Conservation (phyloP, 2,329 filamentous ascomycete genomes). For the Penicillium italicum region DNA sequence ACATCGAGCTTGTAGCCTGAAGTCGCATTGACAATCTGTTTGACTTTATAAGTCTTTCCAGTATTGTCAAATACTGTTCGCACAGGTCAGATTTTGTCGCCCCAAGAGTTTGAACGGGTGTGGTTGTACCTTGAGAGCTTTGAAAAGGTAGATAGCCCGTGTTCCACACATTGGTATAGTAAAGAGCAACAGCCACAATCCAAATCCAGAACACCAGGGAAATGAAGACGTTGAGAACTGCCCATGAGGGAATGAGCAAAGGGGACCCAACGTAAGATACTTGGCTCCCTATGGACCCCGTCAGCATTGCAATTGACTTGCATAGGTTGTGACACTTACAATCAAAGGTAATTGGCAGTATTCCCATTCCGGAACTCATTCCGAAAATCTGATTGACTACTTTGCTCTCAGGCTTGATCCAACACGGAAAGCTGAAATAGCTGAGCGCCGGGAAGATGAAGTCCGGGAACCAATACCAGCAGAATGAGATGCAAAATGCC, state of each 20-base stretch:
- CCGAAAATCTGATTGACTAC: constrained; percentile 32
- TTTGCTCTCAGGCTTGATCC: constrained; percentile 28
- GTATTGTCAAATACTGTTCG: constrained; percentile 63
- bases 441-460: constrained; percentile 32
- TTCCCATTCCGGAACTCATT: constrained; percentile 28
- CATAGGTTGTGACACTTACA: constrained; percentile 23
- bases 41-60: constrained; percentile 59
- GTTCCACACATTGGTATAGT: constrained; percentile 35
- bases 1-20: constrained; percentile 59
- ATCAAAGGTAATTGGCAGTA: constrained; percentile 40
- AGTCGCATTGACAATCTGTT: constrained; percentile 53
- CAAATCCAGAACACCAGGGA: constrained; percentile 62
- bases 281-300: constrained; percentile 21
- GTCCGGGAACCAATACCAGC: constrained; percentile 32
- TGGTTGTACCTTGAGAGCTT: constrained; percentile 22
- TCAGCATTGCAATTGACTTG: not conserved
- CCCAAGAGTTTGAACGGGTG: not conserved
- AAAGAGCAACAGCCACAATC: constrained; percentile 54
- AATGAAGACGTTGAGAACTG: constrained; percentile 66
- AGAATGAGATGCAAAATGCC: constrained; percentile 21
- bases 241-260: constrained; percentile 64
- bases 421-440: constrained; percentile 30
- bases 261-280: constrained; percentile 40
- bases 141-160: constrained; percentile 22
- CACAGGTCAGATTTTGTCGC: not conserved